Evolutionary conservation across 306 rosid genomes (phyloP).

Genomic region (Rosa multiflora): DNA sequence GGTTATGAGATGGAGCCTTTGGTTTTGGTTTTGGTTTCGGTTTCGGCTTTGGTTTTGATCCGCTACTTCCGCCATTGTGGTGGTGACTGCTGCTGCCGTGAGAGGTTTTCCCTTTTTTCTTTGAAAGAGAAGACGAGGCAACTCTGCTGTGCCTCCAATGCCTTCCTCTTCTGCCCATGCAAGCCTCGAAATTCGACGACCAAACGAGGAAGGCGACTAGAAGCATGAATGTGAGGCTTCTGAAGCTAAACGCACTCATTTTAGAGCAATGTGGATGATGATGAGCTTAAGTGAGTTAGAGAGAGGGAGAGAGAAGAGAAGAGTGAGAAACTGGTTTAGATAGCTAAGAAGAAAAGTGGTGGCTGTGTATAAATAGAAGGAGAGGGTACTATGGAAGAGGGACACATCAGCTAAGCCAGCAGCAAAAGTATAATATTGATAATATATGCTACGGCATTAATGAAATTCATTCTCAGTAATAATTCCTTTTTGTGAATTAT

Average conservation of each 20-base stretch:
- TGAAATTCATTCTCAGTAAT: constrained; percentile 36
- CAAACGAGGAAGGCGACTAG: constrained; percentile 55
- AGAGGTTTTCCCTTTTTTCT: constrained; percentile 62
- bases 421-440: constrained; percentile 2
- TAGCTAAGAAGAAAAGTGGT: constrained; percentile 20
- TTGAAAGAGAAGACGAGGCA: constrained; percentile 42
- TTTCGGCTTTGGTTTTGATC: constrained; percentile 51
- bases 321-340: constrained; percentile 10
- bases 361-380: constrained; percentile 54
- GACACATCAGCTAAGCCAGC: constrained; percentile 22
- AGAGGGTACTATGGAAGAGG: constrained; percentile 26
- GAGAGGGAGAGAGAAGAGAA: constrained; percentile 2
- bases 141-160: constrained; percentile 73
- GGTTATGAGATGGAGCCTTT: constrained; percentile 31
- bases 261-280: constrained; percentile 31
- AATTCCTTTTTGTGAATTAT: constrained; percentile 47
- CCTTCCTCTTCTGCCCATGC: constrained; percentile 85
- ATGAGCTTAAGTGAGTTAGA: constrained; percentile 5
- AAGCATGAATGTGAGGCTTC: constrained; percentile 51
- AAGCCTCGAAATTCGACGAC: constrained; percentile 70
- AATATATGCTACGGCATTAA: constrained; percentile 22
- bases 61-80: constrained; percentile 35
- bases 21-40: constrained; percentile 9
- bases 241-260: constrained; percentile 62
- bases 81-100: constrained; percentile 8